Base-by-base conservation (phyloP, 352 stramenopile species). In the Thraustotheca clavata region DNA sequence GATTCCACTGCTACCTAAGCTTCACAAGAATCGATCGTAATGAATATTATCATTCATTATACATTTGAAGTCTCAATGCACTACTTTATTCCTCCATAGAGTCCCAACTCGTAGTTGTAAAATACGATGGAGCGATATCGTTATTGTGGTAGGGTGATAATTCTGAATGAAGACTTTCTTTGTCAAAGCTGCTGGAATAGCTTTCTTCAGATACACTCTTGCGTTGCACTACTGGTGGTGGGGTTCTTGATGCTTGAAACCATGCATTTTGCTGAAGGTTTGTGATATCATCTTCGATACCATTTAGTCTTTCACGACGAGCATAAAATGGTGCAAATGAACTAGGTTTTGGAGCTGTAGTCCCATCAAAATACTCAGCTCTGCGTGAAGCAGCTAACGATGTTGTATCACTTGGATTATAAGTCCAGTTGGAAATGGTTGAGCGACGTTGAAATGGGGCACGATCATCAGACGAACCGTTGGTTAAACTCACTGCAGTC, bases 1-100 rank as follows among this genome's bases (percentile, higher is more conserved):
- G 14, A 83, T 88, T 62, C 79, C 71, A 35, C 67, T 89, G 1
- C 22, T 90, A 27, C 79, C 81, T 1, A 62, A 71, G 11, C 69
- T 55, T 48, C 12, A 22, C 11, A 26, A 0, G 18, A 61, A 6
- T 14, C 27, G 22, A 14, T 14, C 7, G 38, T 43, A 16, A 18
- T 43, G 38, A 43, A 16, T 52, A 31, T 52, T 52, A 52, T 26
- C 11, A 31, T 52, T 35, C 43, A 14, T 20, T 52, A 9, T 52
- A 16, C 38, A 43, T 43, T 43, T 2, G n/a, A 52, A 20, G 27
- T 24, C 39, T 47, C 27, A 2, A n/a, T 47, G n/a, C 43, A 52
- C n/a, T 6, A 6, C 31, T 31, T 52, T 31, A 52, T 31, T 52
- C 43, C 12, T 52, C 43, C 43, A 52, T 52, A 14, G 43, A 52